Conservation (phyloP, 306 rosid genomes). For the Citrullus amarus region DNA sequence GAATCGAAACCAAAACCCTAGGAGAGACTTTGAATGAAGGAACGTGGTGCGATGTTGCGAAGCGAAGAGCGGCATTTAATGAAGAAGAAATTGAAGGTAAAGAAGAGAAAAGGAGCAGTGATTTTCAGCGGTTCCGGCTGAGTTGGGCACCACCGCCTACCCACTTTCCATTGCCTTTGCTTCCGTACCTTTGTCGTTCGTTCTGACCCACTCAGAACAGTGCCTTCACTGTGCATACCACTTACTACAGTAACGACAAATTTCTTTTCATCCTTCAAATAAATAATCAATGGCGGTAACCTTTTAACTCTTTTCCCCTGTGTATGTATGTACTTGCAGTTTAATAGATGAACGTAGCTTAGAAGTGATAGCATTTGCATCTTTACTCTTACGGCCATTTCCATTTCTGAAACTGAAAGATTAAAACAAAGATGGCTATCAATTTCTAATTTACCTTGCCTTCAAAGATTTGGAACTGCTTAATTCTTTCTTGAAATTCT, state of each 20-base stretch:
- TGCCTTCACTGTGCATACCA: background rate
- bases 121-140: background rate
- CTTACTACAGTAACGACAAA: slow-evolving; percentile 8
- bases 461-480: slow-evolving; percentile 47
- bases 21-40: background rate
- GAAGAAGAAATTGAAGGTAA: background rate
- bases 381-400: slow-evolving; percentile 31
- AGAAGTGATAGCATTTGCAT: slow-evolving; percentile 15
- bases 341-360: background rate
- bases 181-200: background rate
- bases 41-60: background rate
- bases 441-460: slow-evolving; percentile 37
- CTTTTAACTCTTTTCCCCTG: background rate
- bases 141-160: background rate
- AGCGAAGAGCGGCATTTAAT: background rate
- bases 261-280: slow-evolving; percentile 1
- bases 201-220: slow-evolving; percentile 5
- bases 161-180: background rate
- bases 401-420: background rate
- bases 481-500: slow-evolving; percentile 24
- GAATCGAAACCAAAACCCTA: background rate
- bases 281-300: slow-evolving; percentile 6
- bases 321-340: background rate
- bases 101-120: background rate
- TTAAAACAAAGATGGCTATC: background rate